Evolutionary conservation across 805 yeast species (phyloP), one percentile per base, ranked within the genome.

Genomic region (Yarrowia sp.): DNA sequence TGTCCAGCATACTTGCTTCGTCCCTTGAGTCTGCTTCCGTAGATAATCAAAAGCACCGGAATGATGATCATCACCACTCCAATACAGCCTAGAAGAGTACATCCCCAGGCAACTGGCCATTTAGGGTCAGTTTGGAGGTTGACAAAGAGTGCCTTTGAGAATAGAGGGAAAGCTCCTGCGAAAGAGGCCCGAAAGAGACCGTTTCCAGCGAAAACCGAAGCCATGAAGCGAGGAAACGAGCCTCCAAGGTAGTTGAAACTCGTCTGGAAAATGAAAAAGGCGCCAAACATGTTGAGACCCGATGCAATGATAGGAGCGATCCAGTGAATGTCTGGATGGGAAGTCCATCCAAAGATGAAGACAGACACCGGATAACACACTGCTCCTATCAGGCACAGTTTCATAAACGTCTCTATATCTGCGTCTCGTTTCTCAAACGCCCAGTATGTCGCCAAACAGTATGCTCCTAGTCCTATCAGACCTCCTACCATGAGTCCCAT

Each of bases 131-230:
- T 58, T 9, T 74, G 75, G 36, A 72, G 63, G 36, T 73, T 84
- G 69, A 79, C 77, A 73, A 82, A 88, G 83, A 87, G 81, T 17
- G 84, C 82, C 33, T 79, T 74, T 3, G 88, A 89, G 74, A 88
- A 87, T 55, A 88, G 77, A 61, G 88, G 88, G 77, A 85, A 85
- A 2, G 81, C 82, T 68, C 84, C 83, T 0, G 86, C 88, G 70
- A 83, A 78, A 1, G 76, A 76, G 1, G 84, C 78, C 69, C 88
- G 81, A 70, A 81, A 79, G 36, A 85, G 75, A 47, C 78, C 82
- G 71, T 84, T 85, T 53, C 85, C 84, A 5, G 87, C 87, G 74
- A 82, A 84, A 1, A 83, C 87, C 0, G 87, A 83, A 2, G 87
- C 87, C 70, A 83, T 71, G 74, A 80, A 83, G 65, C 82, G 76